Base-by-base conservation (phyloP, 352 stramenopile genomes). In the Phytophthora chlamydospora region DNA sequence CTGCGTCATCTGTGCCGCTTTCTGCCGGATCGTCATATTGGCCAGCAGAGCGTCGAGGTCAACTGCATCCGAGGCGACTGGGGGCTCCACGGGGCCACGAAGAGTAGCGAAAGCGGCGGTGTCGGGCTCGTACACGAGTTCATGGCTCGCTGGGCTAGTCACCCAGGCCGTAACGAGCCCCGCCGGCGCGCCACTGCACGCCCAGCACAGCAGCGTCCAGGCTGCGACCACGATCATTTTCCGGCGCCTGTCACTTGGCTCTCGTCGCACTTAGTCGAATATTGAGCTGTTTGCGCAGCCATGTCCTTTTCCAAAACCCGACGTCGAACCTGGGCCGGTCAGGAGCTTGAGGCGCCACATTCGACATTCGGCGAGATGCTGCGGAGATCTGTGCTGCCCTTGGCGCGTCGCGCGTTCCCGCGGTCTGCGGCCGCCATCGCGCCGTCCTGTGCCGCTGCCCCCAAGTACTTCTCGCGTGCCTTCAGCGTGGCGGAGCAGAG, bases 1-100 rank as follows among this genome's bases (percentile, higher is more conserved):
- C 69, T 97, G 89, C 21, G 87, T 90, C 89, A 97, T 96, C 60
- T 97, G 89, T 41, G 84, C 87, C 48, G 93, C 68, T 52, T 89
- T 90, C 66, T 89, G 73, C 0, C 59, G 75, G 3, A 90, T 41
- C 6, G 76, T 85, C 80, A 88, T 70, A 33, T 70, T 76, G 13
- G 53, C 59, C n/a, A 75, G 13, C 33, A 70, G 31, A 29, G 50
- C 48, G 8, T 61, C 60, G 36, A 74, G 39, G 21, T 58, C 54
- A 2, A 62, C 46, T 6, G 6, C 51, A 57, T 50, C 27, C 7
- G 16, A 43, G n/a, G 19, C 13, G 6, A 41, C 17, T 14, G 36
- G 33, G 14, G 44, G 32, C 24, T 55, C 43, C 24, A 52, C 31
- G 4, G 8, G 19, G 27, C 19, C 8, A 9, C 6, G 34, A 11